Base-by-base conservation (phyloP, 1,139 yeast genomes). In the Debaryomyces sp. region DNA sequence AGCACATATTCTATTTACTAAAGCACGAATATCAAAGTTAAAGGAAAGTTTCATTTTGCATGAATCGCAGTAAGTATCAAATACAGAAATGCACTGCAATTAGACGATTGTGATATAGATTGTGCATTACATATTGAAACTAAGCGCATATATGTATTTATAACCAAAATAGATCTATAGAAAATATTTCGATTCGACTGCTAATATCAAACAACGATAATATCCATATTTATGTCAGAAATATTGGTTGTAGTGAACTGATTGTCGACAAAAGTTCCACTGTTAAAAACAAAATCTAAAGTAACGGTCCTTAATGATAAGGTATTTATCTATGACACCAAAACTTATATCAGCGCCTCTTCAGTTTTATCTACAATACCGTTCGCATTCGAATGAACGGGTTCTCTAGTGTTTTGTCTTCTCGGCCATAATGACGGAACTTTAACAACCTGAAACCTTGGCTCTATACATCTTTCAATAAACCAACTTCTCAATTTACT, bases 351-450 rank as follows among this genome's bases (percentile, higher is more conserved):
- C 26, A 15, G 17, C 18, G 29, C 17, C 38, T 47, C 50, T 34
- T 50, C 57, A 1, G 51, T 29, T 44, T 55, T 54, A 39, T 55
- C 59, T 10, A 50, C 53, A 27, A 47, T 51, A 8, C 57, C 56
- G 42, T 50, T 54, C 8, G 38, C 26, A 34, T 60, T 60, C 8
- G 58, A 43, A 43, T 60, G 63, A 24, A 62, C 58, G 1, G 73
- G 74, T 41, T 73, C 76, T 45, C 78, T 58, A 2, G 94, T 88
- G 55, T 86, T 88, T 61, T 87, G 86, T 52, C 86, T 80, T 55
- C 95, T 73, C 3, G 97, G 96, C 97, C 98, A 92, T 62, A 92
- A 72, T 38, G 90, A 85, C 1, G 99, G 99, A 33, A 94, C 68
- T 56, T 80, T 81, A 18, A 94, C 84, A 46, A 89, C 86, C 66